Evolutionary conservation across 257 asterid species (phyloP), one percentile per base, ranked within the genome.

Genomic region (Jaltomata sinuosa): DNA sequence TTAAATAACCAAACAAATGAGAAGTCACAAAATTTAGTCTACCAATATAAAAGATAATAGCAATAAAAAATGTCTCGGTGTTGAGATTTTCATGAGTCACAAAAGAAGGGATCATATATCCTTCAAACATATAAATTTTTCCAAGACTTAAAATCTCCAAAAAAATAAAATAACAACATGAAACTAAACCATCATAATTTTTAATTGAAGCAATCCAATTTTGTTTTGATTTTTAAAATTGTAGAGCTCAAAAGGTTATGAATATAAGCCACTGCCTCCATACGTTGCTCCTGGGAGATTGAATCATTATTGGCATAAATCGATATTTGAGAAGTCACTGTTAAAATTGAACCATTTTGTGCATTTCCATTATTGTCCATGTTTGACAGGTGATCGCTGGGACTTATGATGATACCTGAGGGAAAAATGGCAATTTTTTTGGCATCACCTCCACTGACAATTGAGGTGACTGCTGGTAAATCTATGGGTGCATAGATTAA

Each of bases 351-450:
- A 38, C 95, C 92, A 16, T 52, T 3, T 1, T 84, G 15, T 45
- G 19, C 53, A n/a, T 29, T 55, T 47, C 6, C 34, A 19, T 34
- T 83, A 11, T 1, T 19, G 31, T 62, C 78, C 45, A 36, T 53
- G 8, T 74, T 8, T 0, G 16, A 27, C 8, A 25, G n/a, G 10
- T 89, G 89, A 4, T 90, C 93, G 18, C 91, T 95, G 0, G 86
- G 61, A 8, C 97, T 92, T 83, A 95, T 93, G 31, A 92, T 57
- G 10, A 88, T 90, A 4, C 97, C 97, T 0, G 93, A 92, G 12
- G 97, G 99, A 0, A 90, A 93, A 79, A 93, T 87, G 0, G 89
- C 86, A 59, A 88, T 57, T 19, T 50, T 81, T 22, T 42, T 36
- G 0, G 84, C 79, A 78, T 90, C 94, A 12, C 68, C 93, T 5